These are phyloP conservation scores for Aureobasidium sp. DNA, from an alignment of 2,329 filamentous ascomycete species.

Conservation along the genomic window DNA sequence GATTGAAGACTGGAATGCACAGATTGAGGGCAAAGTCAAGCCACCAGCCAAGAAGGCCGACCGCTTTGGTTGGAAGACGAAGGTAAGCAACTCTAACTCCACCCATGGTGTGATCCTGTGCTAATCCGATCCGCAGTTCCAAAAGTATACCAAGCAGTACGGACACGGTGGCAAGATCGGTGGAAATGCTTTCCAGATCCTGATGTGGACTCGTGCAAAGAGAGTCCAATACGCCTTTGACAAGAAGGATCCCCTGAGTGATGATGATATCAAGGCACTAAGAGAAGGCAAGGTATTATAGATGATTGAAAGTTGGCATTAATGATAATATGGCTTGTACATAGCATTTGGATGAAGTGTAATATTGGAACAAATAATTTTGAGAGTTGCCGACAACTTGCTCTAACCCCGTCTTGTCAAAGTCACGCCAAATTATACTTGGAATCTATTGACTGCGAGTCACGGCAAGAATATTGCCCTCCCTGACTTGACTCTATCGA, in stretches of 20 bases:
- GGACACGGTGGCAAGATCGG: neutral
- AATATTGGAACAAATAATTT: neutral
- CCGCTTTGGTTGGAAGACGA: constrained; percentile 14
- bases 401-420: neutral
- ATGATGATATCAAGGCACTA: constrained; percentile 1
- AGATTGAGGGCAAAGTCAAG: constrained; percentile 9
- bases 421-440: too few relatives aligned
- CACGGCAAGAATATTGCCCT: too few relatives aligned
- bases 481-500: too few relatives aligned
- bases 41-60: constrained; percentile 7
- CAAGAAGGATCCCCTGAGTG: neutral
- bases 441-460: too few relatives aligned
- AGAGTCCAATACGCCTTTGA: neutral
- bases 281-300: constrained; percentile 22
- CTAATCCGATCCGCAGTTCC: neutral
- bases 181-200: neutral
- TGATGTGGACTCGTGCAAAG: neutral
- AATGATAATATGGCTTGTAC: neutral
- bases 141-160: neutral
- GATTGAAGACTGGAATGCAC: neutral
- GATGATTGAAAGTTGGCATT: neutral
- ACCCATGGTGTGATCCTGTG: neutral
- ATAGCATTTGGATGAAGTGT: neutral
- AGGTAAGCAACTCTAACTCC: neutral
- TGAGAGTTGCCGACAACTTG: neutral